Evolutionary conservation across 352 stramenopile species (phyloP).

Genomic region (Globisporangium uncinulatum): DNA sequence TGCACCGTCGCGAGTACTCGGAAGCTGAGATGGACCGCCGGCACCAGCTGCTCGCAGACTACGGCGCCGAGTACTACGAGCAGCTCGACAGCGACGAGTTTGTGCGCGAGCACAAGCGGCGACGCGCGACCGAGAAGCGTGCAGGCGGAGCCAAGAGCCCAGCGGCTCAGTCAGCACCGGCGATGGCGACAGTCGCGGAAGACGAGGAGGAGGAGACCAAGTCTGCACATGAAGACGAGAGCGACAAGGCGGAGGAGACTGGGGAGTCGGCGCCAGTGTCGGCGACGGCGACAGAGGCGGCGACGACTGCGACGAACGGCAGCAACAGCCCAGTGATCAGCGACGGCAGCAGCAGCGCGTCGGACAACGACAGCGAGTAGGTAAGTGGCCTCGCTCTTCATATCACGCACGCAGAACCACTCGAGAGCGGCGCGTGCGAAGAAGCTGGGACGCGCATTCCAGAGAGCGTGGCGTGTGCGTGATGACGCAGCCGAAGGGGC

Average conservation of each 20-base stretch:
- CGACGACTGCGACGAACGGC: slow-evolving; percentile 10
- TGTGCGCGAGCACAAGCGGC: slow-evolving; percentile 59
- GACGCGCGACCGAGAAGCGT: slow-evolving; percentile 26
- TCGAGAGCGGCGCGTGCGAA: too few species aligned
- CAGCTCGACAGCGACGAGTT: slow-evolving; percentile 57
- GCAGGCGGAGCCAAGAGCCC: slow-evolving; percentile 2
- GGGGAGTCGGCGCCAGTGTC: slow-evolving; percentile 2
- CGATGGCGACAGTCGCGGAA: neutral
- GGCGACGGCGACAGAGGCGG: neutral
- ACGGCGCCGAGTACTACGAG: slow-evolving; percentile 62
- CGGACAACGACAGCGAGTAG: slow-evolving; percentile 67
- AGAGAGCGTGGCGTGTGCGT: too few species aligned
- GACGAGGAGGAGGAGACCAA: slow-evolving; percentile 42
- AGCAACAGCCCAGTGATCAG: slow-evolving; percentile 66
- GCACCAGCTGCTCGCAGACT: slow-evolving; percentile 52
- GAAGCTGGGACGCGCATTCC: too few species aligned
- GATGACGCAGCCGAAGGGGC: too few species aligned
- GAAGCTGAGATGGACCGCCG: slow-evolving; percentile 56
- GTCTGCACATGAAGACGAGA: slow-evolving; percentile 13
- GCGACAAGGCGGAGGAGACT: slow-evolving; percentile 1
- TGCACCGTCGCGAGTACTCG: slow-evolving; percentile 70
- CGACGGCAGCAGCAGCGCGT: slow-evolving; percentile 25
- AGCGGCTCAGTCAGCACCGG: too few species aligned
- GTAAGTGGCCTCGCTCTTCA: neutral
- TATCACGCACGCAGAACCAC: too few species aligned